These are phyloP conservation scores for Hymenoscyphus fructigenus DNA, from an alignment of 2,329 filamentous ascomycete genomes.

Conservation along the genomic window DNA sequence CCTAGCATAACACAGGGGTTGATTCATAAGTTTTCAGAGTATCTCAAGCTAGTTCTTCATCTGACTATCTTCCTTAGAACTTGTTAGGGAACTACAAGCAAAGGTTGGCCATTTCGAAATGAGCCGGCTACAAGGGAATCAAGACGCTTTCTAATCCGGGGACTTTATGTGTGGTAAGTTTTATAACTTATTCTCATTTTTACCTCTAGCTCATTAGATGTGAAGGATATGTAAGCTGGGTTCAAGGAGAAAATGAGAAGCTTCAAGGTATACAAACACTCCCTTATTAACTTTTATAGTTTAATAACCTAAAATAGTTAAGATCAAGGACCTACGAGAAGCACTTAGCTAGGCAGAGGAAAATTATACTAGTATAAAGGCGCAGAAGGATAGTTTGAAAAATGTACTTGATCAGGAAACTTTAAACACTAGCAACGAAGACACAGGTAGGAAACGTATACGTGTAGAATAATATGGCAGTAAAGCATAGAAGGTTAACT, in stretches of 20 bases:
- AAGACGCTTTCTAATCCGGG: not conserved
- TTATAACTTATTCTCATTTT: not conserved
- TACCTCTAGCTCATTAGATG: conserved; percentile 4
- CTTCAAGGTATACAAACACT: conserved; percentile 6
- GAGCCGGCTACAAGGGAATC: not conserved
- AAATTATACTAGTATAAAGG: conserved; percentile 4
- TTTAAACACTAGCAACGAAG: not conserved
- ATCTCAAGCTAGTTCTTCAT: not conserved
- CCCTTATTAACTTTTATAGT: not conserved
- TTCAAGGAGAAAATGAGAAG: not conserved
- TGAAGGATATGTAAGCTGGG: conserved; percentile 8
- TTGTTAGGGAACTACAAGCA: not conserved
- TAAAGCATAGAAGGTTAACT: not conserved
- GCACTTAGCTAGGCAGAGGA: not conserved
- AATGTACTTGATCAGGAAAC: not conserved
- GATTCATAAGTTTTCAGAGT: conserved; percentile 5
- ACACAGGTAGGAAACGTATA: not conserved
- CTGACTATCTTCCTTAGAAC: conserved; percentile 5
- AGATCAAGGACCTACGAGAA: not conserved
- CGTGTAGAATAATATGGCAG: not conserved
- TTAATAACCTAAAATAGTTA: conserved; percentile 1
- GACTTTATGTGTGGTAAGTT: not conserved
- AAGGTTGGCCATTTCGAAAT: not conserved
- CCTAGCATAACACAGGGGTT: conserved; percentile 1
- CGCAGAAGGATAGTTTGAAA: conserved; percentile 6